phyloP scores from a whole-genome alignment of 495 filamentous ascomycete genomes.

The Neurospora sp. region DNA sequence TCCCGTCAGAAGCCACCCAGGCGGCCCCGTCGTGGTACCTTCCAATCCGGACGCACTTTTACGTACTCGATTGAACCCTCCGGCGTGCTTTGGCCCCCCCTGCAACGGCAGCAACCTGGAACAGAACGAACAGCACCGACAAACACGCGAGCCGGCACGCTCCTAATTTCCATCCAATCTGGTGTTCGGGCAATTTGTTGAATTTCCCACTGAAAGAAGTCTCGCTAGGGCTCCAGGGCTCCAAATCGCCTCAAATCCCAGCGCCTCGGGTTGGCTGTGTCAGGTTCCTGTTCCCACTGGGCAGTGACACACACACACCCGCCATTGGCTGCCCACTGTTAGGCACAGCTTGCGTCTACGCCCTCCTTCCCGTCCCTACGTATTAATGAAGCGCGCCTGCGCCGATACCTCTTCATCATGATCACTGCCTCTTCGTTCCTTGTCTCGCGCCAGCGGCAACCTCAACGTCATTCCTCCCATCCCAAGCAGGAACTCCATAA shows the following conservation, averaged over 20 bases:
- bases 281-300: background rate
- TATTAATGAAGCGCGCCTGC: background rate
- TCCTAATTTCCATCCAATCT: background rate
- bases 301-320: background rate
- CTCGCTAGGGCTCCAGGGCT: background rate
- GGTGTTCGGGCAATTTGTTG: background rate
- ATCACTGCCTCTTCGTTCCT: background rate
- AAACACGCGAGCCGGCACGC: background rate
- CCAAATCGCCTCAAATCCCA: background rate
- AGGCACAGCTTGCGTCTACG: background rate
- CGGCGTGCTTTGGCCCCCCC: background rate
- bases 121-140: background rate
- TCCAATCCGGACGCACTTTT: background rate
- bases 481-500: background rate
- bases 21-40: background rate
- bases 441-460: background rate
- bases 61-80: background rate
- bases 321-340: background rate
- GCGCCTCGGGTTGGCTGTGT: background rate
- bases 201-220: background rate
- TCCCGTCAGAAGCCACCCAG: background rate
- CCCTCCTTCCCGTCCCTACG: background rate
- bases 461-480: background rate
- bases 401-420: background rate
- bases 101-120: background rate